Conservation (phyloP, 768 basidiomycete genomes). For the Russula vinacea region DNA sequence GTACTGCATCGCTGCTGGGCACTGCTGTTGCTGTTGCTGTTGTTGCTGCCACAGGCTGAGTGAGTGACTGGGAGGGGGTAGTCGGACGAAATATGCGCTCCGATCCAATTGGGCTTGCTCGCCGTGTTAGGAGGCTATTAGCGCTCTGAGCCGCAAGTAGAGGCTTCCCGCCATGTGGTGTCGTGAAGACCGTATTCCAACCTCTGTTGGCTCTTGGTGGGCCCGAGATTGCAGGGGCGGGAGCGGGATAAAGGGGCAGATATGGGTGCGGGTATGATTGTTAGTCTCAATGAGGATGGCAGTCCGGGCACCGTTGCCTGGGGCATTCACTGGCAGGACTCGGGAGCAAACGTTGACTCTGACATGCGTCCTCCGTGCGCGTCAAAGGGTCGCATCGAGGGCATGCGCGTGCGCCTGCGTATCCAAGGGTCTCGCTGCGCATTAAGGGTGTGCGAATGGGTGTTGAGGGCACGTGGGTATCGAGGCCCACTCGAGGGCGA, state of each 20-base stretch:
- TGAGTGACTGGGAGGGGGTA: slow-evolving; percentile 19
- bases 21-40: background rate
- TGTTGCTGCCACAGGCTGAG: background rate
- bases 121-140: background rate
- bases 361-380: no score
- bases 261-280: no score
- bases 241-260: slow-evolving; percentile 31
- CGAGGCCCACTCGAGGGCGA: no score
- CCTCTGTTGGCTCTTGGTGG: slow-evolving; percentile 30
- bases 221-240: slow-evolving; percentile 15
- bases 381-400: no score
- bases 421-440: no score
- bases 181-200: slow-evolving; percentile 38
- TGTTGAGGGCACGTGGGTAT: no score
- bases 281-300: no score
- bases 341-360: no score
- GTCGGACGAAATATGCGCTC: slow-evolving; percentile 15
- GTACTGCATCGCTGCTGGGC: slow-evolving; percentile 37
- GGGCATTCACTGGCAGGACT: no score
- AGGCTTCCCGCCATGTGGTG: slow-evolving; percentile 18
- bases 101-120: background rate
- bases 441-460: no score
- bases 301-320: no score
- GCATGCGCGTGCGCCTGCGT: no score
- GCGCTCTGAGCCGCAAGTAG: slow-evolving; percentile 11